A percentile compares a stretch with the other conserved stretches of the same genome.
These are phyloP conservation scores for Fraxinus sp. DNA, from an alignment of 305 asterid species.

Conservation along the genomic window DNA sequence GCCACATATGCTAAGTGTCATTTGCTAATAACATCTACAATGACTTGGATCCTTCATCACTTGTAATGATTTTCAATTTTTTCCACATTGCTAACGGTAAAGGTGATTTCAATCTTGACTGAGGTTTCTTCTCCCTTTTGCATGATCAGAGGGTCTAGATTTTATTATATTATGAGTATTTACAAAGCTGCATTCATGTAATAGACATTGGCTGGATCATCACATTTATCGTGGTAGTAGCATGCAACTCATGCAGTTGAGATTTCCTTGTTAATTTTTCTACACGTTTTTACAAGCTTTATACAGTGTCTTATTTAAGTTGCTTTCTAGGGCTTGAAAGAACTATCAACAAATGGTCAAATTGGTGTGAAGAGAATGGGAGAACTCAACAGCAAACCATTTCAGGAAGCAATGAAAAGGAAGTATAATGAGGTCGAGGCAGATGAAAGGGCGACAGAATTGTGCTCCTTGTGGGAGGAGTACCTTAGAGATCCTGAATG, in stretches of 20 bases:
- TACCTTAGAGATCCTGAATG: conserved; percentile 94
- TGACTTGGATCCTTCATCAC: neutral
- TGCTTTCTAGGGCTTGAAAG: conserved; percentile 64
- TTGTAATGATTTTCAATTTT: neutral
- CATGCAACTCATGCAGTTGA: conserved; percentile 11
- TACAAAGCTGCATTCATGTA: neutral
- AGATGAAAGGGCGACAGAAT: conserved; percentile 75
- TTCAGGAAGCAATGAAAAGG: conserved; percentile 77
- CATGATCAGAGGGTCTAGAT: neutral
- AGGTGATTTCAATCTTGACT: neutral
- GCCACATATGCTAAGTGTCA: neutral
- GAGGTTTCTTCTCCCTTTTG: neutral
- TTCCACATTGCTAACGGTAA: neutral
- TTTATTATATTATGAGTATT: conserved; percentile 1
- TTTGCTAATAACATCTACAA: neutral
- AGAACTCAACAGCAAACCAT: conserved; percentile 81
- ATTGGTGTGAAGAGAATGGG: conserved; percentile 92
- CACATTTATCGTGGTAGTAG: conserved; percentile 12
- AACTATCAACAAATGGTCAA: conserved; percentile 41
- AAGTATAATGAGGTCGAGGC: conserved; percentile 71
- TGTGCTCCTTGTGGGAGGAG: conserved; percentile 94
- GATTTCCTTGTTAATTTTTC: conserved; percentile 7
- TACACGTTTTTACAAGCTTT: conserved; percentile 10
- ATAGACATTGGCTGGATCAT: neutral
- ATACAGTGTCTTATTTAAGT: conserved; percentile 21